Base-by-base conservation (phyloP, 345 rosid genomes). In the Cochlearia excelsa region DNA sequence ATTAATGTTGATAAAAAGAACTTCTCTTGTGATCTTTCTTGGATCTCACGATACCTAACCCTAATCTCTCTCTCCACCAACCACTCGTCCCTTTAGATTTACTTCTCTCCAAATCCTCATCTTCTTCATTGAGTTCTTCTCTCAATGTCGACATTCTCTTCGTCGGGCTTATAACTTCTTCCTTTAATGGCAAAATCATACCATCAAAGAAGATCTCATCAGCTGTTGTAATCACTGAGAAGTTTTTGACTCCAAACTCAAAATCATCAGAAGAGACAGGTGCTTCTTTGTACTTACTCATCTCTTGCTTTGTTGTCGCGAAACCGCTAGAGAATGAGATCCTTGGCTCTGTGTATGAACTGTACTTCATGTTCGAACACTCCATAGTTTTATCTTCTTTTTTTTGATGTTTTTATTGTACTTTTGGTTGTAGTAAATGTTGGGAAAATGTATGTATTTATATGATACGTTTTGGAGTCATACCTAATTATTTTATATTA, bases 281-380 rank as follows among this genome's bases (percentile, higher is more conserved):
- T 6, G 87, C 91, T 62, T 90, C 97, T 44, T 79, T 87, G 54
- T 87, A 87, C 49, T 68, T 79, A 35, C 42, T 68, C 55, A 61
- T 50, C 28, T 70, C 66, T n/a, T 70, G 63, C 56, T 64, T 70
- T 2, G 61, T 64, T 10, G 84, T 86, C 26, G 70, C 89, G 46
- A 90, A 85, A 56, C 85, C 95, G 46, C 66, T 84, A 34, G 97
- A 90, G 74, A 90, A 90, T n/a, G 97, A 90, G 78, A 90, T 90
- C 70, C 97, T 87, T 43, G 95, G 93, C 67, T 86, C 85, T 79
- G 82, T 60, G 11, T 68, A 66, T 49, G 75, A 61, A 57, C 57
- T 39, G 26, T 69, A 62, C 39, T 78, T 77, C 83, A 76, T 72
- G 76, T 78, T 70, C 31, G 71, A 54, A 68, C 76, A 70, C 61